A percentile compares a stretch with the other conserved stretches of the same genome.
phyloP scores from a whole-genome alignment of 352 stramenopile genomes.

The Pythium pectinolyticum region DNA sequence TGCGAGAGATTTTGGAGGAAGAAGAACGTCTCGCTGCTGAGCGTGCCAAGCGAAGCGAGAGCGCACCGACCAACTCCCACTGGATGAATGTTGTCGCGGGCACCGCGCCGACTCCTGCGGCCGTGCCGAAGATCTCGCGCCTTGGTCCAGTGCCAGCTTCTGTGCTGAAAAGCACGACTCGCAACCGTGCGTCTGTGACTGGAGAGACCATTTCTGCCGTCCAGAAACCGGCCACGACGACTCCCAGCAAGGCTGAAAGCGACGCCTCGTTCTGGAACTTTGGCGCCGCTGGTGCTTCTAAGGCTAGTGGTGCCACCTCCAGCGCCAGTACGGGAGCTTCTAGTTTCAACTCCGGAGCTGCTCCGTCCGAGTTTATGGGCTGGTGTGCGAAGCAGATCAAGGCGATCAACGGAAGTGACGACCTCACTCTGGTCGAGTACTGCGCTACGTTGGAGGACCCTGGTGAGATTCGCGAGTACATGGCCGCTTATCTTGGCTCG shows the following conservation, averaged over 20 bases:
- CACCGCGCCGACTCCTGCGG: constrained; percentile 46
- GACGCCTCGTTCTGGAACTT: constrained; percentile 89
- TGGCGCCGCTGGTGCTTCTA: constrained; percentile 40
- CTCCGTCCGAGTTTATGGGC: constrained; percentile 74
- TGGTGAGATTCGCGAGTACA: constrained; percentile 94
- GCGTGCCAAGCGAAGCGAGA: constrained; percentile 51
- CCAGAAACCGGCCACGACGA: constrained; percentile 28
- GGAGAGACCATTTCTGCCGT: constrained; percentile 12
- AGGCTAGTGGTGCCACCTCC: constrained; percentile 22
- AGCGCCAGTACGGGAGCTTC: constrained; percentile 1
- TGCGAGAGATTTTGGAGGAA: constrained; percentile 82
- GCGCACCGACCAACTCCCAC: constrained; percentile 48
- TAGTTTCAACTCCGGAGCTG: constrained; percentile 46
- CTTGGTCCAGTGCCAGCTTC: constrained; percentile 76
- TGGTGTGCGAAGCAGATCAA: constrained; percentile 84
- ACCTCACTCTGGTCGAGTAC: constrained; percentile 91
- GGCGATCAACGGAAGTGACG: constrained; percentile 65
- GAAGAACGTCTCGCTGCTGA: constrained; percentile 77
- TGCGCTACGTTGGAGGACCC: constrained; percentile 94
- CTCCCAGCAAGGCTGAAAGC: constrained; percentile 47
- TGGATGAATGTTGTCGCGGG: constrained; percentile 85
- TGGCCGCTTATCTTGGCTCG: constrained; percentile 95
- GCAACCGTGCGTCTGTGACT: constrained; percentile 39
- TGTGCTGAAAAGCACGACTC: constrained; percentile 72
- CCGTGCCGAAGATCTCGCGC: constrained; percentile 53